Evolutionary conservation across 1,284 basidiomycete species (phyloP).

Genomic region (Heterobasidion irregulare): DNA sequence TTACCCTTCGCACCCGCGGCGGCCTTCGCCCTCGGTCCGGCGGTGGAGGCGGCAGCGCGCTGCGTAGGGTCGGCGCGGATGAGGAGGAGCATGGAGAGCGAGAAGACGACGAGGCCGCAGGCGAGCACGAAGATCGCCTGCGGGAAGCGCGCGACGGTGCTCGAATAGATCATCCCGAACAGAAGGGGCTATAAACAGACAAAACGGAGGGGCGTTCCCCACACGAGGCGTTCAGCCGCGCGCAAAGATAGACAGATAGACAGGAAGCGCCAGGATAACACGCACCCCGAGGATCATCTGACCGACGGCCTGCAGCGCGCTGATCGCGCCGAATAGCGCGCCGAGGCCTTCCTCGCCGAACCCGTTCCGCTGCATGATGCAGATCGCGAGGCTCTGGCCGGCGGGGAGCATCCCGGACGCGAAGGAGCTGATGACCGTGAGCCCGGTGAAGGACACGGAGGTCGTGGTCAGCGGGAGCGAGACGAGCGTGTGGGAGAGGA

Average conservation of each 20-base stretch:
- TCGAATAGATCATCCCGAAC: constrained; percentile 61
- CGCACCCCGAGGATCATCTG: constrained; percentile 64
- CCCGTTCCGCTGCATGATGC: constrained; percentile 48
- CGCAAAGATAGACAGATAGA: neutral
- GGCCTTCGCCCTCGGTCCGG: neutral
- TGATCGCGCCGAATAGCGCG: constrained; percentile 58
- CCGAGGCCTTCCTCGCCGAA: constrained; percentile 20
- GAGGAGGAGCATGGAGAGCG: constrained; percentile 39
- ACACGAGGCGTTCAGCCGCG: too few species aligned
- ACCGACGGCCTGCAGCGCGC: constrained; percentile 55
- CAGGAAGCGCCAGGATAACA: constrained; percentile 9
- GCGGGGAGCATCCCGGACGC: constrained; percentile 59
- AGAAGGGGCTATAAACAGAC: constrained; percentile 44
- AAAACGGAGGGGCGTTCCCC: neutral
- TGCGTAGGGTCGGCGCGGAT: constrained; percentile 32
- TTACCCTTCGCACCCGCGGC: neutral
- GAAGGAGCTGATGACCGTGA: constrained; percentile 48
- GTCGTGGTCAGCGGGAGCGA: constrained; percentile 35
- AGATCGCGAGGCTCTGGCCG: constrained; percentile 62
- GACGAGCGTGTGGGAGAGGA: constrained; percentile 55
- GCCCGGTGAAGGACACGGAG: constrained; percentile 46
- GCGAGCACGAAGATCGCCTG: constrained; percentile 59
- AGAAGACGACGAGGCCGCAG: constrained; percentile 36
- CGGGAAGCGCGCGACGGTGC: constrained; percentile 56
- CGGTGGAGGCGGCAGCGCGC: neutral